Percentiles rank a stretch among this genome's conserved stretches.
These are phyloP conservation scores for Thinopyrum elongatum DNA, from an alignment of 176 grass and related monocot species.

Conservation along the genomic window DNA sequence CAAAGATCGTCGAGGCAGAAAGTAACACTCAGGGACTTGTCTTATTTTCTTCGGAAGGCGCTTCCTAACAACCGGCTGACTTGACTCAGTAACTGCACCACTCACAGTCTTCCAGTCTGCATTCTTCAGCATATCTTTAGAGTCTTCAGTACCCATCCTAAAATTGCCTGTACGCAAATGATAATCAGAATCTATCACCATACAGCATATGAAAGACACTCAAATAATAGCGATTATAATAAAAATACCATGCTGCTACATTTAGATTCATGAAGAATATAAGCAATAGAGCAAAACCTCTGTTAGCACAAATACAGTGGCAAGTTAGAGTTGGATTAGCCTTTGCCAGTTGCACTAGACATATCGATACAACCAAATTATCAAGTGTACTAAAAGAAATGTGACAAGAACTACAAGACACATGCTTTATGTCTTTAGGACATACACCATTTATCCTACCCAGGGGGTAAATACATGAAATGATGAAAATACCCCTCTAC, in stretches of 20 bases:
- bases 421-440: too few species aligned
- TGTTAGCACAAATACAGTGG: background rate
- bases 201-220: background rate
- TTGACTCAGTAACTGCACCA: slow-evolving; percentile 31
- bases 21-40: slow-evolving; percentile 87
- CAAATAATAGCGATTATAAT: background rate
- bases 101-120: slow-evolving; percentile 64
- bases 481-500: too few species aligned
- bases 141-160: slow-evolving; percentile 46
- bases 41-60: slow-evolving; percentile 76
- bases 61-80: slow-evolving; percentile 52
- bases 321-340: background rate
- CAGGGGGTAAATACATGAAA: too few species aligned
- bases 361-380: background rate
- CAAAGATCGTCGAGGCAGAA: slow-evolving; percentile 54
- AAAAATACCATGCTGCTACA: background rate
- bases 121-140: slow-evolving; percentile 56
- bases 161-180: background rate
- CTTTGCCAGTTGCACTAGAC: background rate
- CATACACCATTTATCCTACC: too few species aligned
- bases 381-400: background rate
- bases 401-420: too few species aligned
- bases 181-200: slow-evolving; percentile 1
- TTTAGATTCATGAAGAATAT: background rate
- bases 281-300: background rate